These are phyloP conservation scores for Xanthoparmelia taractica DNA, from an alignment of 495 filamentous ascomycete genomes.

Conservation along the genomic window DNA sequence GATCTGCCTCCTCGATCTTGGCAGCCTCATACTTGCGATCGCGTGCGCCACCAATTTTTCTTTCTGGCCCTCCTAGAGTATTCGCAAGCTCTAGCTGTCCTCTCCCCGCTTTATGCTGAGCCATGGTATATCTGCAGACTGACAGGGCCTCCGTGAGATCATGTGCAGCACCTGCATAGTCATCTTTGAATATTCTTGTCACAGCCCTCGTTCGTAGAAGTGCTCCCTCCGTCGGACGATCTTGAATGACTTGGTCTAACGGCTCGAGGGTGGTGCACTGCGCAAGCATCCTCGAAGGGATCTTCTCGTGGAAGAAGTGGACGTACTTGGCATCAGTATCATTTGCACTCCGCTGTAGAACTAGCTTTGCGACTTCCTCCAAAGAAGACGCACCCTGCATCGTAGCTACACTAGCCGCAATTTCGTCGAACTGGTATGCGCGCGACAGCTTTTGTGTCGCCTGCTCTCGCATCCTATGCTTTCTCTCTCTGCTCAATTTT, in stretches of 20 bases:
- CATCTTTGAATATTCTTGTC: slow-evolving; percentile 67
- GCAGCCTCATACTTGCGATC: slow-evolving; percentile 38
- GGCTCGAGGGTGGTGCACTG: slow-evolving; percentile 59
- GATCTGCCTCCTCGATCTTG: slow-evolving; percentile 57
- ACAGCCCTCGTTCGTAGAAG: slow-evolving; percentile 63
- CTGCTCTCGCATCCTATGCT: slow-evolving; percentile 66
- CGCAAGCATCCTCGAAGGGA: slow-evolving; percentile 66
- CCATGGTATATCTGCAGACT: slow-evolving; percentile 47
- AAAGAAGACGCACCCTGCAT: slow-evolving; percentile 75
- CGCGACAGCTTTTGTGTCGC: slow-evolving; percentile 66
- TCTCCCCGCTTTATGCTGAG: slow-evolving; percentile 36
- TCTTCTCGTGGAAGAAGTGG: slow-evolving; percentile 84
- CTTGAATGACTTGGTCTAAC: slow-evolving; percentile 57
- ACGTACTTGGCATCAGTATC: slow-evolving; percentile 71
- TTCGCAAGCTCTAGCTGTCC: slow-evolving; percentile 41
- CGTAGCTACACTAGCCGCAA: slow-evolving; percentile 69
- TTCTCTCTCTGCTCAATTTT: slow-evolving; percentile 64
- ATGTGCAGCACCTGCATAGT: slow-evolving; percentile 55
- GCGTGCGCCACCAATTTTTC: slow-evolving; percentile 37
- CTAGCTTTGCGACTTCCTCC: slow-evolving; percentile 68
- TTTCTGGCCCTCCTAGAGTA: slow-evolving; percentile 34
- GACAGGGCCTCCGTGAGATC: slow-evolving; percentile 60
- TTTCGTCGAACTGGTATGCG: slow-evolving; percentile 71
- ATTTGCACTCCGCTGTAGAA: slow-evolving; percentile 54
- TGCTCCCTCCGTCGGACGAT: slow-evolving; percentile 53